phyloP scores from a whole-genome alignment of 1,284 basidiomycete species.

The Bondarzewia mesenterica region DNA sequence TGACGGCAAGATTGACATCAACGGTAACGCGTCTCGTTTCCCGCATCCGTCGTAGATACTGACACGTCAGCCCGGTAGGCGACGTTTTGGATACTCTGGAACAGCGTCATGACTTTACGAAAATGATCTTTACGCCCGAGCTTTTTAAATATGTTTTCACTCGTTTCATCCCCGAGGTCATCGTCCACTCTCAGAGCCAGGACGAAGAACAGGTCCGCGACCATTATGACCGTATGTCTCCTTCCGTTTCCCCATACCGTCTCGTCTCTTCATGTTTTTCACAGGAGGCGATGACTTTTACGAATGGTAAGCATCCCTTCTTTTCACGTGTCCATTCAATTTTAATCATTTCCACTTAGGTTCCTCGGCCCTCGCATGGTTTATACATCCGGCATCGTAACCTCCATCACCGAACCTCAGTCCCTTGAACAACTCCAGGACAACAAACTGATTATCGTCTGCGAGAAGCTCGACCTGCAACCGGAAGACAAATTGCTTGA shows the following conservation, averaged over 20 bases:
- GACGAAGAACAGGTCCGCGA: conserved; percentile 95
- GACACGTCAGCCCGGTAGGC: conserved; percentile 34
- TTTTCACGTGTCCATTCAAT: background rate
- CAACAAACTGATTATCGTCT: conserved; percentile 95
- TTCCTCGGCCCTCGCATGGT: conserved; percentile 96
- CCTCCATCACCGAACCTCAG: conserved; percentile 66
- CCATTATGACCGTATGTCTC: conserved; percentile 82
- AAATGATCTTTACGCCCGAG: conserved; percentile 79
- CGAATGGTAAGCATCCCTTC: conserved; percentile 49
- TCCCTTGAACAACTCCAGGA: conserved; percentile 96
- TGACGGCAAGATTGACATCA: conserved; percentile 93
- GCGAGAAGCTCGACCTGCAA: conserved; percentile 88
- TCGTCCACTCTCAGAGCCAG: conserved; percentile 84
- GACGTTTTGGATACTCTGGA: conserved; percentile 93
- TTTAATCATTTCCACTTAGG: conserved; percentile 29
- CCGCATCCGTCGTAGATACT: conserved; percentile 7
- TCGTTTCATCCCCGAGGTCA: conserved; percentile 86
- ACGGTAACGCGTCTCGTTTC: conserved; percentile 46
- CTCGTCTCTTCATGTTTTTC: conserved; percentile 13
- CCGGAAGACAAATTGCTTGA: conserved; percentile 78
- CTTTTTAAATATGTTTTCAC: conserved; percentile 94
- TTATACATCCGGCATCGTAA: conserved; percentile 91
- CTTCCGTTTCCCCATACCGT: conserved; percentile 12
- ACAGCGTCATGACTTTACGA: conserved; percentile 92
- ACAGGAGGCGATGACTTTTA: conserved; percentile 89